Evolutionary conservation across 441 rosid species (phyloP), one percentile per base, ranked within the genome.

Genomic region (Viola pubescens): DNA sequence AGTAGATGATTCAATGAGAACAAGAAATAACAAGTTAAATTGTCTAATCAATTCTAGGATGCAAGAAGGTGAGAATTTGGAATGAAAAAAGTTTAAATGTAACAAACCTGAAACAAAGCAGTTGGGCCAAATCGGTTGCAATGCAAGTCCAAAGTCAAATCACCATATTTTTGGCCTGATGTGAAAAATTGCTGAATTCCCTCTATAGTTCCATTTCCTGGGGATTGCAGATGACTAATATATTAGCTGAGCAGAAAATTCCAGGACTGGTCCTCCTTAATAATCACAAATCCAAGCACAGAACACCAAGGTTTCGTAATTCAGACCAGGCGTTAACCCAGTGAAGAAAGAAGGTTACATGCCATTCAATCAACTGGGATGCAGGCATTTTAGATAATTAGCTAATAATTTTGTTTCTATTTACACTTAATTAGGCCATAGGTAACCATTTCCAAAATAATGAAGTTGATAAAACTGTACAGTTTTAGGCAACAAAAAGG

Each of bases 131-230:
- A 95, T 48, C 88, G 89, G 73, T 95, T 95, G 85, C 91, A 87
- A 73, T 95, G 99, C 79, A 95, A 79, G 71, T 95, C 99, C 85
- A 95, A 82, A 73, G 85, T 85, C 71, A 91, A 70, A 68, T 77
- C 92, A 60, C 95, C 89, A 69, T 88, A 89, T 64, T 69, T 84
- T 80, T 84, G 95, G 64, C 80, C 85, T 67, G 95, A 79, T 56
- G 73, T 64, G 75, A 95, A 82, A 38, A 82, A 73, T 70, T 81
- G 83, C 73, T 84, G 85, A 69, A 94, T 85, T 70, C 84, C 88
- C 80, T 94, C 99, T 85, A 94, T 79, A 9, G 99, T 87, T 76
- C 85, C 98, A 67, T 91, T 94, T 73, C 99, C 99, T 94, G 80
- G 46, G 62, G 57, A 72, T n/a, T 70, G 61, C 48, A 65, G 43